Conservation (phyloP, 352 stramenopile genomes). For the Phytopythium mirpurense region DNA sequence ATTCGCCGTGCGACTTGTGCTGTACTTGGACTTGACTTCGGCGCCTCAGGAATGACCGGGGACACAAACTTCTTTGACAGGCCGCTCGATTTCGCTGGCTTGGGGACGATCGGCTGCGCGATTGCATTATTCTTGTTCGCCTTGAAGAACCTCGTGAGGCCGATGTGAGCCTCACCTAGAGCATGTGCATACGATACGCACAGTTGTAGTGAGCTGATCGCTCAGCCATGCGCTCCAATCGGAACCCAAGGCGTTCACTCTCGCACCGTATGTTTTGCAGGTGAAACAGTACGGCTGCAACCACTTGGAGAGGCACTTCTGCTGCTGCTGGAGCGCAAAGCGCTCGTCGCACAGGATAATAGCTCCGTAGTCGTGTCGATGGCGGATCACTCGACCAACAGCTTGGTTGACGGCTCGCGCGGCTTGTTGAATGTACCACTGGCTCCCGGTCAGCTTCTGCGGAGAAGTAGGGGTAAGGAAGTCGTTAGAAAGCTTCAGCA, state of each 20-base stretch:
- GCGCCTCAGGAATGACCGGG: constrained; percentile 3
- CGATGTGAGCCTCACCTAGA: constrained; percentile 77
- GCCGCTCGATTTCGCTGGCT: constrained; percentile 33
- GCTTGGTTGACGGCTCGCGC: constrained; percentile 98
- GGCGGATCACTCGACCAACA: constrained; percentile 98
- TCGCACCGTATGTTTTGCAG: constrained; percentile 59
- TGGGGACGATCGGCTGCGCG: constrained; percentile 8
- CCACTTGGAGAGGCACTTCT: constrained; percentile 95
- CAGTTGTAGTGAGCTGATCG: no score
- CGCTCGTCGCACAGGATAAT: constrained; percentile 98
- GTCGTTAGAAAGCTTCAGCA: no score
- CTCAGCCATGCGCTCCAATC: not conserved
- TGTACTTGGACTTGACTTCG: constrained; percentile 1
- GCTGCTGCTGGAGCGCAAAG: constrained; percentile 90
- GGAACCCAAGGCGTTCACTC: not conserved
- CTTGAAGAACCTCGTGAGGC: constrained; percentile 81
- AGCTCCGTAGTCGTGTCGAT: constrained; percentile 96
- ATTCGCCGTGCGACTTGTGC: constrained; percentile 6
- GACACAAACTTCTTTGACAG: constrained; percentile 24
- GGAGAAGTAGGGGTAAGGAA: not conserved
- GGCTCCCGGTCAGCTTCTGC: constrained; percentile 90
- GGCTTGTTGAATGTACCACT: constrained; percentile 99
- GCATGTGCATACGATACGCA: not conserved
- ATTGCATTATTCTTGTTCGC: constrained; percentile 48
- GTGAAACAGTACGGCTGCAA: constrained; percentile 80